A percentile compares a stretch with the other conserved stretches of the same genome.
These are phyloP conservation scores for Fennellomyces sp. DNA, from an alignment of 371 early-diverging fungal genomes.

Conservation along the genomic window DNA sequence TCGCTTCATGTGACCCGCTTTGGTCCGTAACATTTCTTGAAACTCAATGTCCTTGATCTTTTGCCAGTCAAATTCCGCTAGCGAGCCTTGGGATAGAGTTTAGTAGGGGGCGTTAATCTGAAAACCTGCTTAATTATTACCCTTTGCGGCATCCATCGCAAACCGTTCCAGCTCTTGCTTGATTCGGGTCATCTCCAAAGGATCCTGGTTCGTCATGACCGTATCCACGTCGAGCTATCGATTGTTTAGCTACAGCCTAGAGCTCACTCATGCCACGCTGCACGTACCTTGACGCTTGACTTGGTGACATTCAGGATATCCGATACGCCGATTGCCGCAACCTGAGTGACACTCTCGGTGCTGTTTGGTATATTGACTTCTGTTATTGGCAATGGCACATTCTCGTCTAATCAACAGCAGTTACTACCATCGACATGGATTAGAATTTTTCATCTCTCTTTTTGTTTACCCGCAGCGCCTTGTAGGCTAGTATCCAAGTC, in stretches of 20 bases:
- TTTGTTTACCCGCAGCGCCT: constrained; percentile 6
- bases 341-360: constrained; percentile 43
- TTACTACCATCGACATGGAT: too few species aligned
- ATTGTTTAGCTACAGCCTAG: too few species aligned
- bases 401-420: constrained; percentile 26
- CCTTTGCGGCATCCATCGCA: constrained; percentile 50
- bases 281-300: constrained; percentile 41
- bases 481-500: constrained; percentile 19
- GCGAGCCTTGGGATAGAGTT: constrained; percentile 23
- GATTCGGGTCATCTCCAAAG: constrained; percentile 47
- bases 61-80: constrained; percentile 67
- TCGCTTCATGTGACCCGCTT: constrained; percentile 50
- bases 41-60: constrained; percentile 88
- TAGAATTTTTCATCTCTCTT: too few species aligned
- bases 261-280: too few species aligned
- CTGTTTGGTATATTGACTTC: constrained; percentile 51
- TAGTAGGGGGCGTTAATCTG: not conserved
- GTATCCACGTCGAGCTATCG: constrained; percentile 54
- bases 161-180: constrained; percentile 58
- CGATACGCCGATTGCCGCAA: constrained; percentile 59
- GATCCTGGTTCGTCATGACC: constrained; percentile 49
- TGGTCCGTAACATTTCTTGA: constrained; percentile 62
- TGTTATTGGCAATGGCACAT: constrained; percentile 68
- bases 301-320: constrained; percentile 72
- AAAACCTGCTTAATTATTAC: constrained; percentile 11